Conservation (phyloP, 192 early-diverging fungal species). For the Entomortierella beljakovae region DNA sequence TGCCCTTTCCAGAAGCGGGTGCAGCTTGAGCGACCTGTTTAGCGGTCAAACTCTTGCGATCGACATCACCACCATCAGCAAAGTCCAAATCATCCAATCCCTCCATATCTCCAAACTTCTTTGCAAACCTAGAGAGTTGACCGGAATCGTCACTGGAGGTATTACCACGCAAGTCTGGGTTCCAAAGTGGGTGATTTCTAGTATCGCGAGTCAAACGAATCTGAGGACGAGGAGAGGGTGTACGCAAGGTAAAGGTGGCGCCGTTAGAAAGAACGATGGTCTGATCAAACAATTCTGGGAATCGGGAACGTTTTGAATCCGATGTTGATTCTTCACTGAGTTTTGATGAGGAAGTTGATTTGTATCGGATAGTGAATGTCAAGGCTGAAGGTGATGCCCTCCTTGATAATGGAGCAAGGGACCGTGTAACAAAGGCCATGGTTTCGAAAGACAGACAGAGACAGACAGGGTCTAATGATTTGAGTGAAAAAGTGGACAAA, state of each 20-base stretch:
- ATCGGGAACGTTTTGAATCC: slow-evolving; percentile 17
- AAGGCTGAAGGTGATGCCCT: slow-evolving; percentile 9
- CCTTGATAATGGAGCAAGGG: slow-evolving; percentile 27
- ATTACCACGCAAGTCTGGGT: slow-evolving; percentile 69
- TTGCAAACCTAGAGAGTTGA: slow-evolving; percentile 84
- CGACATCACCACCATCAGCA: slow-evolving; percentile 57
- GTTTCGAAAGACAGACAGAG: neutral
- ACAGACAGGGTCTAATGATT: too few species aligned
- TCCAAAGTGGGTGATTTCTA: slow-evolving; percentile 95
- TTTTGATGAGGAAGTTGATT: slow-evolving; percentile 17
- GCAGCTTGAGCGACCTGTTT: slow-evolving; percentile 44
- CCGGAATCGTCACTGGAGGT: slow-evolving; percentile 82
- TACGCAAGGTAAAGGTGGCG: slow-evolving; percentile 81
- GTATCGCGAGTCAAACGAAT: slow-evolving; percentile 92
- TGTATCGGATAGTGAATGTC: slow-evolving; percentile 18
- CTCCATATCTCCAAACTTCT: slow-evolving; percentile 78
- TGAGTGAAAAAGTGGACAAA: too few species aligned
- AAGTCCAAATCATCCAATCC: slow-evolving; percentile 63
- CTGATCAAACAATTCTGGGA: slow-evolving; percentile 83
- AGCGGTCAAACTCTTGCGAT: slow-evolving; percentile 43
- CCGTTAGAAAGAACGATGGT: slow-evolving; percentile 92
- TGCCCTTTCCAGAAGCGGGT: slow-evolving; percentile 36
- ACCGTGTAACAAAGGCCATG: slow-evolving; percentile 18
- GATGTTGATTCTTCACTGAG: slow-evolving; percentile 9
- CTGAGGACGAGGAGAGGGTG: slow-evolving; percentile 87